Conservation (phyloP, 306 rosid genomes). For the Myrica gale region DNA sequence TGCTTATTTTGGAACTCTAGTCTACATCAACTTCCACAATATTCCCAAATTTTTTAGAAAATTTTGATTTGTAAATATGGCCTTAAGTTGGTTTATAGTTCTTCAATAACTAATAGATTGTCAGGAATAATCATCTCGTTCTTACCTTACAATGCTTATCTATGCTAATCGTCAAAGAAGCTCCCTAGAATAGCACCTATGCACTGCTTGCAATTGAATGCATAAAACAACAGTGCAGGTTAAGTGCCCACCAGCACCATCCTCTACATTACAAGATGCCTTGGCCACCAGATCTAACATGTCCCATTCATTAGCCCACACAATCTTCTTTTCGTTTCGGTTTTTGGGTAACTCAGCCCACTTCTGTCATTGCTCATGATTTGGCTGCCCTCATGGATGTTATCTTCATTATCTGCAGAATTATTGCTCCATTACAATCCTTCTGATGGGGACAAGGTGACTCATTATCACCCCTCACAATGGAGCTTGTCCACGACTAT, state of each 20-base stretch:
- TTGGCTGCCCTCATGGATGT: conserved; percentile 31
- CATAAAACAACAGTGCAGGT: too few relatives aligned
- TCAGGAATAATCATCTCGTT: too few relatives aligned
- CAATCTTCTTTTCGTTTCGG: background rate
- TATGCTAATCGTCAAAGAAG: too few relatives aligned
- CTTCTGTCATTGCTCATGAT: conserved; percentile 6
- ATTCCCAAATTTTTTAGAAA: too few relatives aligned
- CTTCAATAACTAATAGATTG: too few relatives aligned
- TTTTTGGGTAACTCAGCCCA: background rate
- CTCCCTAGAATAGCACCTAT: too few relatives aligned
- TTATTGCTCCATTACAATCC: conserved; percentile 7
- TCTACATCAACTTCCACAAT: too few relatives aligned
- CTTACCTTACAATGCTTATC: too few relatives aligned
- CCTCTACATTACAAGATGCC: conserved; percentile 30
- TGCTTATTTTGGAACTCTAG: too few relatives aligned
- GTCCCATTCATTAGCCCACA: conserved; percentile 20
- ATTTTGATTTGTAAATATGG: too few relatives aligned
- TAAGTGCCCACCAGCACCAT: conserved; percentile 5
- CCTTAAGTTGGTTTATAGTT: too few relatives aligned
- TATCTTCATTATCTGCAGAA: conserved; percentile 33
- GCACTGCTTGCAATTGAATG: too few relatives aligned
- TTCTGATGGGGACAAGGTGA: background rate
- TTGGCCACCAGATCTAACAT: conserved; percentile 18
- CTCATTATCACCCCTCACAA: background rate
- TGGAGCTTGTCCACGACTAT: background rate